phyloP scores from a whole-genome alignment of 164 flowering plant genomes.

The Nelumbo lutea region DNA sequence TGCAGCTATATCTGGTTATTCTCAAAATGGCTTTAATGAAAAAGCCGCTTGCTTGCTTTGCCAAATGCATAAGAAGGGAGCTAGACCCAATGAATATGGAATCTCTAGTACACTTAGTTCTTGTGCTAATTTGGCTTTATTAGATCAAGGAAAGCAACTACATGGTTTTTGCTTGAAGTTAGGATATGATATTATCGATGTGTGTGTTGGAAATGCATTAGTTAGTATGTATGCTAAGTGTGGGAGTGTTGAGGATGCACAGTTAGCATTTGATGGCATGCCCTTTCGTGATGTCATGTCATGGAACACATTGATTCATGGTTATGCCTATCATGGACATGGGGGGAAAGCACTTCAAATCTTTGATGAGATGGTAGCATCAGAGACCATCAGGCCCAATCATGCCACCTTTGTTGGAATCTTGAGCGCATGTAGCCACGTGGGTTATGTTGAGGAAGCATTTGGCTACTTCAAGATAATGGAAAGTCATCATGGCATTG shows the following conservation, averaged over 20 bases:
- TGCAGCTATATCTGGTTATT: slow-evolving; percentile 18
- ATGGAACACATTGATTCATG: slow-evolving; percentile 23
- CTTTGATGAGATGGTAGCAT: slow-evolving; percentile 15
- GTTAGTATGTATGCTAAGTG: slow-evolving; percentile 19
- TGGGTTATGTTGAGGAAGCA: slow-evolving; percentile 16
- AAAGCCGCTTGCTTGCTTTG: slow-evolving; percentile 14
- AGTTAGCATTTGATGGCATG: slow-evolving; percentile 16
- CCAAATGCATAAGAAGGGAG: slow-evolving; percentile 18
- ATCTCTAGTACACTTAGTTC: slow-evolving; percentile 20
- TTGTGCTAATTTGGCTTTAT: slow-evolving; percentile 13
- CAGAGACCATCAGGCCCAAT: slow-evolving; percentile 12
- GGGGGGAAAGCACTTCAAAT: slow-evolving; percentile 13
- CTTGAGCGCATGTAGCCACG: slow-evolving; percentile 21
- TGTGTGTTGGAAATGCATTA: slow-evolving; percentile 18
- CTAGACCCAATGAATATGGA: slow-evolving; percentile 14
- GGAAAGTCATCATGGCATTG: slow-evolving; percentile 14
- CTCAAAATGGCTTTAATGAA: slow-evolving; percentile 15
- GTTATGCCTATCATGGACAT: slow-evolving; percentile 21
- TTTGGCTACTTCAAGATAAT: slow-evolving; percentile 10
- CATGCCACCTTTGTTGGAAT: slow-evolving; percentile 17
- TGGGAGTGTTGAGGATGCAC: slow-evolving; percentile 14
- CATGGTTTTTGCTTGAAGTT: slow-evolving; percentile 17
- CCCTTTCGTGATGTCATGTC: slow-evolving; percentile 15
- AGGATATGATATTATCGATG: slow-evolving; percentile 12
- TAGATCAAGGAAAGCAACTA: slow-evolving; percentile 12